These are phyloP conservation scores for Evernia prunastri DNA, from an alignment of 495 filamentous ascomycete genomes.

Conservation along the genomic window DNA sequence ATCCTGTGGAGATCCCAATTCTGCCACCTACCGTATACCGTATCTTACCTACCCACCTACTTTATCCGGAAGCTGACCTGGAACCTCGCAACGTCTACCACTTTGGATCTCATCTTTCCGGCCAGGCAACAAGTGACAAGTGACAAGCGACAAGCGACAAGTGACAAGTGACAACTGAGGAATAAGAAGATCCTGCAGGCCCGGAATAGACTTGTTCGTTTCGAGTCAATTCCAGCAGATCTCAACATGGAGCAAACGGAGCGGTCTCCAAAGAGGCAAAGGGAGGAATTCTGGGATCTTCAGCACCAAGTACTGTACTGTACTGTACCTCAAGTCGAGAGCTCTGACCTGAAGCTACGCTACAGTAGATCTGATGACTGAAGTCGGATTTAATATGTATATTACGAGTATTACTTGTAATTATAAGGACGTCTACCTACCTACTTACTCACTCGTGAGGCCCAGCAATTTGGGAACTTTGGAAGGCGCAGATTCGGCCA, in stretches of 20 bases:
- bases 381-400: too few relatives aligned
- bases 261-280: constrained; percentile 3
- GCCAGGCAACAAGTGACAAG: background rate
- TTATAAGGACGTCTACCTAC: too few relatives aligned
- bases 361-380: too few relatives aligned
- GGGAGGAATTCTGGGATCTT: background rate
- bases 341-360: too few relatives aligned
- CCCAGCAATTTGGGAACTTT: constrained; percentile 4
- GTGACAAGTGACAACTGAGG: background rate
- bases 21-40: too few relatives aligned
- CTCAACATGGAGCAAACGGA: background rate
- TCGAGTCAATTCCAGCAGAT: constrained; percentile 4
- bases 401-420: too few relatives aligned
- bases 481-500: constrained; percentile 7
- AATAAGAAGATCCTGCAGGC: background rate
- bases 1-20: constrained; percentile 10
- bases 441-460: background rate
- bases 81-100: constrained; percentile 11
- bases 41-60: background rate
- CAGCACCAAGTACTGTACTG: too few relatives aligned
- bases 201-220: constrained; percentile 2
- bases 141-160: too few relatives aligned
- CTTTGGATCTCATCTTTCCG: background rate
- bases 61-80: background rate
- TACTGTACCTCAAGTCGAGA: too few relatives aligned